Evolutionary conservation across 2,329 filamentous ascomycete species (phyloP).

Genomic region (Trichoderma polysporum): DNA sequence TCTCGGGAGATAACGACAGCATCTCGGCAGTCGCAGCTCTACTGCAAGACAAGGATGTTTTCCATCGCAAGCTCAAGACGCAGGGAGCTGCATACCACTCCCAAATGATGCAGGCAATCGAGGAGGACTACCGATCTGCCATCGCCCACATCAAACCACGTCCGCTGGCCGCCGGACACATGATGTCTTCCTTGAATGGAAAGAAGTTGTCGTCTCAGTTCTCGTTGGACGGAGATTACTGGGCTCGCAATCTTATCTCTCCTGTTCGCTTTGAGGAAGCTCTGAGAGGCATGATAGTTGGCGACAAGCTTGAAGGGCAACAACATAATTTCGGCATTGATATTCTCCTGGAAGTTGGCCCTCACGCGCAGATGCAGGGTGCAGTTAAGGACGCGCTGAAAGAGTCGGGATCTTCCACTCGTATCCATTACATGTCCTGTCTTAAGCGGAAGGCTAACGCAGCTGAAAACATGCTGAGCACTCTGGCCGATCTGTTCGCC

Average conservation of each 20-base stretch:
- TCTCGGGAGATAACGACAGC: constrained; percentile 27
- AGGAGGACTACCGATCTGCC: constrained; percentile 7
- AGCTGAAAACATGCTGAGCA: constrained; percentile 36
- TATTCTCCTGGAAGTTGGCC: constrained; percentile 45
- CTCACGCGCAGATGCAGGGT: constrained; percentile 47
- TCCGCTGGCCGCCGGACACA: not conserved
- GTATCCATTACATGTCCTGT: constrained; percentile 32
- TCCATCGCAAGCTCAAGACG: constrained; percentile 23
- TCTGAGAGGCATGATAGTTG: not conserved
- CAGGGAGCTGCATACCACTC: constrained; percentile 28
- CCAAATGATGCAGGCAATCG: constrained; percentile 22
- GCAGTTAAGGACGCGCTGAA: constrained; percentile 49
- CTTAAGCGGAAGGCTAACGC: constrained; percentile 44
- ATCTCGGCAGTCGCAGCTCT: constrained; percentile 14
- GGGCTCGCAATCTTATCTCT: constrained; percentile 40
- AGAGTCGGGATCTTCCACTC: constrained; percentile 39
- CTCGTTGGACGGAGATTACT: constrained; percentile 31
- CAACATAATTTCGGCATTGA: no score
- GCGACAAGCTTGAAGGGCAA: not conserved
- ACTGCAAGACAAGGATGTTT: constrained; percentile 19
- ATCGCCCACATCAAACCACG: not conserved
- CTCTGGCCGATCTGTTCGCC: constrained; percentile 42
- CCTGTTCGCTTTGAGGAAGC: constrained; percentile 34
- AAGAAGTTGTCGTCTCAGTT: not conserved
- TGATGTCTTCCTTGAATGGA: constrained; percentile 17